Evolutionary conservation across 208 protist species (phyloP), one percentile per base, ranked within the genome.

Genomic region (Herpetomonas samuelpessoai): DNA sequence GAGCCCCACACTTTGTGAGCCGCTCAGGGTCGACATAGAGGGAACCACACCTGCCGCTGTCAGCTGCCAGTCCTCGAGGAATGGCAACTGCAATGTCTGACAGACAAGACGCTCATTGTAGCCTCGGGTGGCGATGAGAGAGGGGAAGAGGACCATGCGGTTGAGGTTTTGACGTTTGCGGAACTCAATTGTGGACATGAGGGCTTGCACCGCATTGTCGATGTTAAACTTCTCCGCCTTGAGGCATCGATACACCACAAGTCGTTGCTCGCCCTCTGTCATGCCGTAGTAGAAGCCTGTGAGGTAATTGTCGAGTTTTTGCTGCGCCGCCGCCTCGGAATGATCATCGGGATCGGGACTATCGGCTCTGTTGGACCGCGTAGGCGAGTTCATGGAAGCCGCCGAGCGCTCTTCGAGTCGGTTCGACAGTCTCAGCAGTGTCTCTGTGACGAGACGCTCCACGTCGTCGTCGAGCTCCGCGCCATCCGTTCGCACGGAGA

Each of bases 51-150:
- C 35, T 3, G 6, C 38, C 29, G 44, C 7, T 7, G 18, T 51
- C 46, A 19, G 22, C 51, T 56, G n/a, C n/a, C 14, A 31, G 10
- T 47, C 55, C 25, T 19, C 21, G 19, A 80, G 65, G 10, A 66
- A 68, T 0, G 76, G 76, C 1, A 86, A 62, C 0, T 70, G 27
- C 4, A 91, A 47, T 38, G 68, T 31, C 19, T 59, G 27, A 52
- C 83, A 85, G n/a, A 92, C 58, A n/a, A 54, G 31, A 0, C 59
- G 38, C 39, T 81, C 61, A 35, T 79, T 61, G 51, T 81, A 92
- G 0, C 86, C 86, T 24, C 58, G 65, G 7, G 82, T 64, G 2
- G 76, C 77, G 52, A 92, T 75, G 14, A 88, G 57, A 16, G 66
- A 75, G 0, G 81, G 66, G 41, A 87, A 89, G 46, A 86, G 68